Evolutionary conservation across 148 eudicot genomes (phyloP).

Genomic region (Heliamphora exappendiculata): DNA sequence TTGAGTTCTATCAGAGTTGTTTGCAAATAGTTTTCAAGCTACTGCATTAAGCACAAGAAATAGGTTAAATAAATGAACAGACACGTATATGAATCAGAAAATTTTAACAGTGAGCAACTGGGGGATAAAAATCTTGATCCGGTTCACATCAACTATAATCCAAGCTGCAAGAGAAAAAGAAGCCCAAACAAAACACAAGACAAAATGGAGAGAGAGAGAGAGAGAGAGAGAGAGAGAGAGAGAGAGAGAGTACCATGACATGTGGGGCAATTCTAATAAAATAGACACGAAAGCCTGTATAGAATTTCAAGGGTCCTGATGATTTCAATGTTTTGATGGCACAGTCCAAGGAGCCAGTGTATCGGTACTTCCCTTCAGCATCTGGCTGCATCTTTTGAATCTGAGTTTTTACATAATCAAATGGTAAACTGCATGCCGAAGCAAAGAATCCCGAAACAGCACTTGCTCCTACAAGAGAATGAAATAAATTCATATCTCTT

Average conservation of each 20-base stretch:
- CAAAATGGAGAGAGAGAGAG: neutral
- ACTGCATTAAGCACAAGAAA: neutral
- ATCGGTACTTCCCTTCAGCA: constrained; percentile 40
- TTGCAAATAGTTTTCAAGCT: neutral
- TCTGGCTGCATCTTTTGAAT: constrained; percentile 56
- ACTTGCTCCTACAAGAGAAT: constrained; percentile 34
- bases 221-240: neutral
- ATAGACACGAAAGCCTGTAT: constrained; percentile 44
- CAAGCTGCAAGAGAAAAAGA: neutral
- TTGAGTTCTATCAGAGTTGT: too few relatives aligned
- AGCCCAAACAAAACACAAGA: too few relatives aligned
- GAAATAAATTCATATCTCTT: neutral
- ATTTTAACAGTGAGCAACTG: neutral
- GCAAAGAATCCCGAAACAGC: constrained; percentile 47
- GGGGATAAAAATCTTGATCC: neutral
- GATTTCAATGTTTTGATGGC: constrained; percentile 38
- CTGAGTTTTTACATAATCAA: constrained; percentile 42
- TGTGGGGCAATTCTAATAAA: constrained; percentile 45
- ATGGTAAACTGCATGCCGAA: constrained; percentile 50
- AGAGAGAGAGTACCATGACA: constrained; percentile 34
- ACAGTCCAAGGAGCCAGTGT: constrained; percentile 43
- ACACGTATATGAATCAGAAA: neutral
- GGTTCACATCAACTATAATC: neutral
- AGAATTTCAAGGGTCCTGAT: constrained; percentile 44
- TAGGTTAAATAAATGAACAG: neutral